Base-by-base conservation (phyloP, 2,329 filamentous ascomycete species). In the Hypoxylon sp. region DNA sequence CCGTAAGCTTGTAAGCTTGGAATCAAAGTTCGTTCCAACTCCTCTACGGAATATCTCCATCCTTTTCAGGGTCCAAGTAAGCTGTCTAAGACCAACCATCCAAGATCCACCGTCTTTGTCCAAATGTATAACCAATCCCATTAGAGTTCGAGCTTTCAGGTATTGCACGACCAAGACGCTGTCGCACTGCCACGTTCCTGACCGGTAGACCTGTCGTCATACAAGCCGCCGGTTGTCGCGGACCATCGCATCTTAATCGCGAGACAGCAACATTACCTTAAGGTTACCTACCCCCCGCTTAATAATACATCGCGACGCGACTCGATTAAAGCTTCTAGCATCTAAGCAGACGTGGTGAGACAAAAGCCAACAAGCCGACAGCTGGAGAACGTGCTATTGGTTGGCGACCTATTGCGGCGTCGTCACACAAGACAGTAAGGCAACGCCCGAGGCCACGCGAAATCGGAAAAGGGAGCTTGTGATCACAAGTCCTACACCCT, bases 401-500 rank as follows among this genome's bases (percentile, higher is more conserved):
- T 41, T 41, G 54, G 28, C 34, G 22, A 41, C 56, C 41, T 34
- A 43, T 54, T 49, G 39, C 51, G 15, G 55, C 50, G 41, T 48
- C 50, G 24, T 63, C 46, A 49, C 47, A 61, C 56, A 60, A 56
- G 44, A 56, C 54, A 46, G 56, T 44, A 58, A 19, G 44, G 56
- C 48, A 19, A 22, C 22, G 20, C 41, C 60, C 34, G 53, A 57
- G 41, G 52, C 60, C 49, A 58, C 56, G 53, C 64, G 56, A 63
- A 66, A 52, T 63, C 49, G 53, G 54, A 59, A 56, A 56, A 59
- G 54, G 39, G 56, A 54, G 57, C 56, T 57, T 62, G 32, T 65
- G 65, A 65, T 63, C 58, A 62, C 61, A 50, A 55, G 61, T 32
- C 54, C 58, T 39, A 57, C 57, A 54, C 26, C 47, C 46, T 17